Conservation (phyloP, 306 rosid species). For the Quercus cerris region DNA sequence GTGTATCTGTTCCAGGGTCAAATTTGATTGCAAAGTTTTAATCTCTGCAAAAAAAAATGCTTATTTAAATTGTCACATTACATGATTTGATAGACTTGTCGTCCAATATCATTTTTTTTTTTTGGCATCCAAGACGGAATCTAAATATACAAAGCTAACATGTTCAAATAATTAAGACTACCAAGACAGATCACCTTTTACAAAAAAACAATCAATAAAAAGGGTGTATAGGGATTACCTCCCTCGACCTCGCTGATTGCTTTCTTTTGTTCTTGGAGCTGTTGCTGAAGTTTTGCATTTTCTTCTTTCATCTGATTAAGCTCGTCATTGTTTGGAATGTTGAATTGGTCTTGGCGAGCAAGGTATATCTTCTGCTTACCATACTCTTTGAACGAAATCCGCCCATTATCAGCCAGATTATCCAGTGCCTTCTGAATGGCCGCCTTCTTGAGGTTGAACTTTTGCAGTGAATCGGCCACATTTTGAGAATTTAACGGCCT, state of each 20-base stretch:
- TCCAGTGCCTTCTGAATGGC: slow-evolving; percentile 83
- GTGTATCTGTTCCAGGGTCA: slow-evolving; percentile 74
- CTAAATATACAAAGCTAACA: neutral
- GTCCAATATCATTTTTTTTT: neutral
- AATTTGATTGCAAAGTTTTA: slow-evolving; percentile 67
- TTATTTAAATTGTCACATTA: slow-evolving; percentile 11
- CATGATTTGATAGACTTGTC: neutral
- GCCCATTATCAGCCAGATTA: slow-evolving; percentile 59
- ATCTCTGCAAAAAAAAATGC: slow-evolving; percentile 54
- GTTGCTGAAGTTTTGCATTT: slow-evolving; percentile 56
- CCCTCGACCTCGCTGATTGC: slow-evolving; percentile 57
- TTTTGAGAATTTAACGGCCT: slow-evolving; percentile 80
- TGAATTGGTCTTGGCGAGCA: slow-evolving; percentile 81
- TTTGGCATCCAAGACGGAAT: neutral
- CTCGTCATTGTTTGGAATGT: slow-evolving; percentile 72
- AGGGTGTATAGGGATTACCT: slow-evolving; percentile 40
- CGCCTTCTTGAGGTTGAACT: slow-evolving; percentile 81
- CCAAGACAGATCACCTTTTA: neutral
- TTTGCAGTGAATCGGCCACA: slow-evolving; percentile 85
- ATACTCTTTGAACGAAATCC: slow-evolving; percentile 84
- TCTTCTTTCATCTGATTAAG: slow-evolving; percentile 83
- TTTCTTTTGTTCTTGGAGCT: slow-evolving; percentile 52
- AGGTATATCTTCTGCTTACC: slow-evolving; percentile 96
- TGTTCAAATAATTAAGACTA: neutral
- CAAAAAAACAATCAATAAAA: neutral